phyloP scores from a whole-genome alignment of 2,329 filamentous ascomycete species.

The Phyllachora maydis region DNA sequence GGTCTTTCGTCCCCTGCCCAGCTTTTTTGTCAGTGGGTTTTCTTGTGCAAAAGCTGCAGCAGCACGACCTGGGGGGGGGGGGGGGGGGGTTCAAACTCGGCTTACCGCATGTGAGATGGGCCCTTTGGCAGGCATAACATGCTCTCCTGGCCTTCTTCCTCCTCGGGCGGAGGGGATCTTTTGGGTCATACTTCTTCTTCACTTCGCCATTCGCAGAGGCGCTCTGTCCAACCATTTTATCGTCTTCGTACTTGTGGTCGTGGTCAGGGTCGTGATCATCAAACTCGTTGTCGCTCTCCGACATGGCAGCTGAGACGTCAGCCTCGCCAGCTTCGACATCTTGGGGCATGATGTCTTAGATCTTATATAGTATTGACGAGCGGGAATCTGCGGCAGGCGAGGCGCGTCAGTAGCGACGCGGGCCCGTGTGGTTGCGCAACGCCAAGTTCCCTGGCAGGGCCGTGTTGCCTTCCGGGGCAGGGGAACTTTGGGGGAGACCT shows the following conservation, averaged over 20 bases:
- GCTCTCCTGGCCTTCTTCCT: constrained; percentile 92
- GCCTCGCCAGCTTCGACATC: constrained; percentile 28
- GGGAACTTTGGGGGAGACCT: not conserved
- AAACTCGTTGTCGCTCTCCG: constrained; percentile 37
- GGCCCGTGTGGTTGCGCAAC: constrained; percentile 2
- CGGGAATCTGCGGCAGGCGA: constrained; percentile 1
- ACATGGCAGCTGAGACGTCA: constrained; percentile 36
- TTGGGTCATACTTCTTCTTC: constrained; percentile 58
- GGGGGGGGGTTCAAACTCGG: constrained; percentile 9
- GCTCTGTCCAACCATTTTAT: constrained; percentile 29
- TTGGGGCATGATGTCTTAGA: constrained; percentile 32
- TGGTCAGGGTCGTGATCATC: constrained; percentile 26
- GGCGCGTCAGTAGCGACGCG: constrained; percentile 12
- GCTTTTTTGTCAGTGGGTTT: constrained; percentile 1
- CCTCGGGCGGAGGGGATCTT: constrained; percentile 74
- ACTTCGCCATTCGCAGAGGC: constrained; percentile 23
- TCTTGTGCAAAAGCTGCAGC: constrained; percentile 2
- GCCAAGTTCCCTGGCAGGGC: constrained; percentile 4
- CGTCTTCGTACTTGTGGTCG: constrained; percentile 23
- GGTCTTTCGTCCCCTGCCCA: constrained; percentile 74
- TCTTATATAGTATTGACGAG: constrained; percentile 20
- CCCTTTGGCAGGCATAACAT: constrained; percentile 91
- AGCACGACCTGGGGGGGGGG: not conserved
- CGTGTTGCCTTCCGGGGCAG: not conserved
- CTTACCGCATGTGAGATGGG: constrained; percentile 96